Percentiles rank a stretch among this genome's conserved stretches.
phyloP scores from a whole-genome alignment of 2,329 filamentous ascomycete genomes.

The Hypomyces perniciosus region DNA sequence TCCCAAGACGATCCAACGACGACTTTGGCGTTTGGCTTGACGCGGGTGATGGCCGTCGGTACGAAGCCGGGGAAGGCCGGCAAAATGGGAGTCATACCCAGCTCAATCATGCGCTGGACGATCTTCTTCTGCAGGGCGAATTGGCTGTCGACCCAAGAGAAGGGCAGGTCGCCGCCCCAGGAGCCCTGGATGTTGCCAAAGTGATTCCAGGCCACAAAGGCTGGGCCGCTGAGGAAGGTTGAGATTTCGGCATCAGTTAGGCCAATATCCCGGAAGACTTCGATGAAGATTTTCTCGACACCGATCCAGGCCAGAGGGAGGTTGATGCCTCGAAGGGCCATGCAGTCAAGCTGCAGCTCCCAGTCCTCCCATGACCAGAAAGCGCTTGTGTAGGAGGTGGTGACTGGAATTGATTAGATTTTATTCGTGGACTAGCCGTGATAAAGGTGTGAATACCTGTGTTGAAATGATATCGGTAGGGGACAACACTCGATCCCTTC shows the following conservation, averaged over 20 bases:
- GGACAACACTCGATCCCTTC: slow-evolving; percentile 13
- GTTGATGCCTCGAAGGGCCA: slow-evolving; percentile 45
- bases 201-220: slow-evolving; percentile 47
- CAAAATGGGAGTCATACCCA: slow-evolving; percentile 46
- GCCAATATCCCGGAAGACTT: slow-evolving; percentile 40
- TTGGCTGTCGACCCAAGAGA: slow-evolving; percentile 41
- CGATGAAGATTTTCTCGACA: slow-evolving; percentile 42
- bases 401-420: slow-evolving; percentile 28
- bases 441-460: slow-evolving; percentile 19
- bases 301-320: slow-evolving; percentile 46
- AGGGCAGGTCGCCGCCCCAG: slow-evolving; percentile 39
- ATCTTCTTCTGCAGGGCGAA: slow-evolving; percentile 44
- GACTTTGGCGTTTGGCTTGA: slow-evolving; percentile 37
- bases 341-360: slow-evolving; percentile 47
- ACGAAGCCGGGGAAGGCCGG: slow-evolving; percentile 46
- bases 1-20: slow-evolving; percentile 40
- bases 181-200: slow-evolving; percentile 48
- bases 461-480: slow-evolving; percentile 14
- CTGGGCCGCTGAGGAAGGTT: slow-evolving; percentile 42
- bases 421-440: background rate
- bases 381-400: slow-evolving; percentile 44
- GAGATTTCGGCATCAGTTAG: slow-evolving; percentile 38
- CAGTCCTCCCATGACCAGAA: slow-evolving; percentile 49
- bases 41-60: slow-evolving; percentile 32
- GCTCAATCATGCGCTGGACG: slow-evolving; percentile 41